phyloP scores from a whole-genome alignment of 306 rosid genomes.

The Cucurbita moschata region DNA sequence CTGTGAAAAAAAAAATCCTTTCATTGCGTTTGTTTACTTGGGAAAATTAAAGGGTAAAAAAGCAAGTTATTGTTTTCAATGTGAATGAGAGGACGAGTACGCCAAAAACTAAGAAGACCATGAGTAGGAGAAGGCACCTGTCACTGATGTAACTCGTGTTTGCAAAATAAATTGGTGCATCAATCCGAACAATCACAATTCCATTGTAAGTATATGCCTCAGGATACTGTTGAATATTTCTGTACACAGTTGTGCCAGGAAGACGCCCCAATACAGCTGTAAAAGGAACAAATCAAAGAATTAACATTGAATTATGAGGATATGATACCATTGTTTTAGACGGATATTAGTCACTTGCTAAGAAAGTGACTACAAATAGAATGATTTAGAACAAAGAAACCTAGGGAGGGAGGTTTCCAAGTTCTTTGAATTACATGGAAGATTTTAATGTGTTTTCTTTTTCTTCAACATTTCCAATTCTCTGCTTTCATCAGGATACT shows the following conservation, averaged over 20 bases:
- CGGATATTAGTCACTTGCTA: neutral
- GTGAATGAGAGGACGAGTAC: neutral
- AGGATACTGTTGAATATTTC: slow-evolving; percentile 80
- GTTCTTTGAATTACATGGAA: neutral
- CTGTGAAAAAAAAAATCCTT: slow-evolving; percentile 18
- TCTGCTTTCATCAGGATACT: neutral
- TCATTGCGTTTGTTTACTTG: neutral
- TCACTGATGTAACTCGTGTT: slow-evolving; percentile 78
- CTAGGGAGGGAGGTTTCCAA: neutral
- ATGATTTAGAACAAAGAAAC: neutral
- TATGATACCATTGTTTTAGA: neutral
- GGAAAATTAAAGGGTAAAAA: slow-evolving; percentile 6
- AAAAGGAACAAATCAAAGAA: slow-evolving; percentile 16
- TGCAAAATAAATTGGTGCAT: slow-evolving; percentile 93
- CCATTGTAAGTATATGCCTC: slow-evolving; percentile 95
- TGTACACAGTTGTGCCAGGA: slow-evolving; percentile 91
- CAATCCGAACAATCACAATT: slow-evolving; percentile 83
- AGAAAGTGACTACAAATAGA: neutral
- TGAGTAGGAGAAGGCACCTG: slow-evolving; percentile 35
- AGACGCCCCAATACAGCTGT: slow-evolving; percentile 98
- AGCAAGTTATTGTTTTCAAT: neutral
- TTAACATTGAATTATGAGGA: slow-evolving; percentile 7
- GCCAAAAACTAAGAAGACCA: neutral
- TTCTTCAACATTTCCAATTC: neutral
- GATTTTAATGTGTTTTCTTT: neutral